Evolutionary conservation across 2,329 filamentous ascomycete genomes (phyloP).

Genomic region (Gnomoniopsis sp.): DNA sequence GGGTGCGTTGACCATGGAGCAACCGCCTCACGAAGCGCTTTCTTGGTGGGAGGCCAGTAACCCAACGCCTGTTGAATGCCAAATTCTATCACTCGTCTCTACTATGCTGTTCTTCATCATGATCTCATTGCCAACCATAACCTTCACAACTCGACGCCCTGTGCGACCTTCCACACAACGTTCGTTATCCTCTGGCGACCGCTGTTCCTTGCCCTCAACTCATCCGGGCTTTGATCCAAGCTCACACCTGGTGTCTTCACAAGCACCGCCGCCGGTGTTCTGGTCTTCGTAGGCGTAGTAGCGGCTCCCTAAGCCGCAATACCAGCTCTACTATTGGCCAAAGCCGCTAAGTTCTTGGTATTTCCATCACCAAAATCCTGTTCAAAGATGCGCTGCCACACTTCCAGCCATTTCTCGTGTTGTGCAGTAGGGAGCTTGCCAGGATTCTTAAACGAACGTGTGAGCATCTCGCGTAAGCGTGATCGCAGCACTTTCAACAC

Average conservation of each 20-base stretch:
- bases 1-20: no score
- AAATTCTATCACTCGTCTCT: background rate
- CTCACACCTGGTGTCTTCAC: background rate
- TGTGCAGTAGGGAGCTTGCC: conserved; percentile 61
- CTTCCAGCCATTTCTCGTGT: conserved; percentile 70
- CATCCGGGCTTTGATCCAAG: background rate
- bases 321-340: background rate
- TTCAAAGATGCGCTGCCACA: conserved; percentile 69
- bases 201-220: background rate
- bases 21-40: no score
- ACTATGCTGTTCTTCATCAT: background rate
- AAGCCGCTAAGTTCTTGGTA: background rate
- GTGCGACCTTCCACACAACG: conserved; percentile 10
- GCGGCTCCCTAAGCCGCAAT: conserved; percentile 10
- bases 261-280: background rate
- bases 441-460: conserved; percentile 65
- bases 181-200: conserved; percentile 5
- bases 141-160: background rate
- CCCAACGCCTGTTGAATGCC: background rate
- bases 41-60: no score
- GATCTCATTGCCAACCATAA: background rate
- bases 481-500: conserved; percentile 79
- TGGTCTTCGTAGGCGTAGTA: background rate
- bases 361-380: conserved; percentile 39
- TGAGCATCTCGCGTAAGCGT: conserved; percentile 72